phyloP scores from a whole-genome alignment of 2,329 filamentous ascomycete species.

The Sporothrix pseudoabietina region DNA sequence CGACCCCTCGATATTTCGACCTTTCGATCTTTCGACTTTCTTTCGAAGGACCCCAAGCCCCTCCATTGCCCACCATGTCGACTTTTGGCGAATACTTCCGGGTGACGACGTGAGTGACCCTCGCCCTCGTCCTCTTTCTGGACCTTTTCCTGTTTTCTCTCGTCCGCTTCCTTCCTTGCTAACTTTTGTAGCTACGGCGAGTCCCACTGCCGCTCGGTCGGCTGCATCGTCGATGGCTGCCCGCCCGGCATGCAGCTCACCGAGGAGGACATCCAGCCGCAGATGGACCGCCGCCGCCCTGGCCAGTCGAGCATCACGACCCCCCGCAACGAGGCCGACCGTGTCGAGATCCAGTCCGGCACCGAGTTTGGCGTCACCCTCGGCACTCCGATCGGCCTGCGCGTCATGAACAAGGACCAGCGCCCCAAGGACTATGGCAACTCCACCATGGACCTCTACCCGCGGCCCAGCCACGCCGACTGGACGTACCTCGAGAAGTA shows the following conservation, averaged over 20 bases:
- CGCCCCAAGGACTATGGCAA: constrained; percentile 88
- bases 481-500: constrained; percentile 98
- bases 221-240: constrained; percentile 91
- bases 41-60: neutral
- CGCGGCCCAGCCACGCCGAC: constrained; percentile 89
- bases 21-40: neutral
- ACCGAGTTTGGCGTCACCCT: constrained; percentile 88
- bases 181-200: constrained; percentile 49
- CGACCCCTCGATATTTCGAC: too few relatives aligned
- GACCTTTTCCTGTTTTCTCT: constrained; percentile 8
- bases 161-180: constrained; percentile 26
- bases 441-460: constrained; percentile 88
- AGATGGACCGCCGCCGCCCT: constrained; percentile 86
- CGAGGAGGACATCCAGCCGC: constrained; percentile 87
- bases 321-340: constrained; percentile 88
- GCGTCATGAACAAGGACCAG: constrained; percentile 90
- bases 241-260: constrained; percentile 85
- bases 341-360: constrained; percentile 88
- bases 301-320: constrained; percentile 90
- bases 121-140: neutral
- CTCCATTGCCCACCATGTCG: constrained; percentile 63
- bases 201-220: constrained; percentile 83
- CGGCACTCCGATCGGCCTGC: constrained; percentile 85
- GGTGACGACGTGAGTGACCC: constrained; percentile 71
- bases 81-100: constrained; percentile 82